Base-by-base conservation (phyloP, 805 yeast species). In the Tetrapisispora namnaoensis region DNA sequence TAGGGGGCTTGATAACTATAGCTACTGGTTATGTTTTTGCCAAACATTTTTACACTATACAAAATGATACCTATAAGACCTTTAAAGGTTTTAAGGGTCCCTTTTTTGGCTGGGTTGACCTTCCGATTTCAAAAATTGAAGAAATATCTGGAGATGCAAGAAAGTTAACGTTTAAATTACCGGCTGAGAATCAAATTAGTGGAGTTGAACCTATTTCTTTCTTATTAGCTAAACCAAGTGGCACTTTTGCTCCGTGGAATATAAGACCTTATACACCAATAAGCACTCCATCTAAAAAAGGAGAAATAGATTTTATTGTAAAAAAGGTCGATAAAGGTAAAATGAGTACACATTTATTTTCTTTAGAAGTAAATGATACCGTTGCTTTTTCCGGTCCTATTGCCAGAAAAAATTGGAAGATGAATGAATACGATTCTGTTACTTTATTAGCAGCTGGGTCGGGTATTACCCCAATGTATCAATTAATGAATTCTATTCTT, bases 401-500 rank as follows among this genome's bases (percentile, higher is more conserved):
- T 56, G 74, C 77, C 61, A 93, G 93, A 75, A 89, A 91, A 86
- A 80, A 83, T 65, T 87, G 95, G 87, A 77, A 77, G 59, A 83
- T 90, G 57, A 91, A 91, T 76, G 79, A 81, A 66, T 91, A 78
- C 74, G 79, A 85, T 62, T 73, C 80, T 55, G 79, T 91, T 66
- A 79, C 83, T 50, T 77, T 91, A 65, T 74, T 91, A 58, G 97
- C 96, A 60, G 99, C 95, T 62, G 99, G 99, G 63, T 77, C 95
- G 46, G 98, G 98, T 70, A 89, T 93, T 68, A 87, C 96, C 44
- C 99, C 98, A 52, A 75, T 93, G 70, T 89, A 77, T 76, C 98
- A 91, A 75, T 71, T 91, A 67, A 67, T 87, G 53, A 83, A 79
- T 60, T 82, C 79, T 66, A 78, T 91, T 64, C 75, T 86, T 62